phyloP scores from a whole-genome alignment of 768 basidiomycete species.

The Rossbeevera mucosa region DNA sequence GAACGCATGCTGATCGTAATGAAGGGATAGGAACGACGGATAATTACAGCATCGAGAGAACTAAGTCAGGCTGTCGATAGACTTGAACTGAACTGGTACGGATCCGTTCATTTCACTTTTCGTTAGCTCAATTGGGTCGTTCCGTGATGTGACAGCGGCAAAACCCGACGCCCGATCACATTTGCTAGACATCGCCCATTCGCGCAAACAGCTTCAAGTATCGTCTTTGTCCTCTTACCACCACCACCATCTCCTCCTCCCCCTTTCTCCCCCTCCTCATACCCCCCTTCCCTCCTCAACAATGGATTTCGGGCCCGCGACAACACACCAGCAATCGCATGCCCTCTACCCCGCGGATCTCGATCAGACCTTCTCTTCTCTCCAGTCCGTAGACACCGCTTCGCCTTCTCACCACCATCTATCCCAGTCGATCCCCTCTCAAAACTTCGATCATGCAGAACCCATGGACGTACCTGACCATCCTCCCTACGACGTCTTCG shows the following conservation, averaged over 20 bases:
- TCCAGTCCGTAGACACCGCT: slow-evolving; percentile 36
- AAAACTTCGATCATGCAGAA: slow-evolving; percentile 50
- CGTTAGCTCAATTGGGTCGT: slow-evolving; percentile 36
- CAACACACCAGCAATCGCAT: slow-evolving; percentile 33
- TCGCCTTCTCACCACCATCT: slow-evolving; percentile 37
- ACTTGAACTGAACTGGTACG: slow-evolving; percentile 23
- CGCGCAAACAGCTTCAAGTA: slow-evolving; percentile 25
- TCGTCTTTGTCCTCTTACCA: slow-evolving; percentile 37
- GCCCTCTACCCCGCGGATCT: slow-evolving; percentile 53
- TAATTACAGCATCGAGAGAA: slow-evolving; percentile 8
- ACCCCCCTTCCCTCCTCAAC: slow-evolving; percentile 39
- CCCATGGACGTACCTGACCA: slow-evolving; percentile 55
- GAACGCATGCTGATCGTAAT: slow-evolving; percentile 15
- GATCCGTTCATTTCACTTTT: slow-evolving; percentile 21
- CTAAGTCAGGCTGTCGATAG: neutral
- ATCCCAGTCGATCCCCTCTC: slow-evolving; percentile 33
- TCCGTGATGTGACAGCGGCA: slow-evolving; percentile 43
- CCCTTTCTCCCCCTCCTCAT: slow-evolving; percentile 32
- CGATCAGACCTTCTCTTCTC: slow-evolving; percentile 51
- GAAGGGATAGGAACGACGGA: slow-evolving; percentile 1
- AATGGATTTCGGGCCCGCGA: slow-evolving; percentile 49
- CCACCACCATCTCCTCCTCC: slow-evolving; percentile 20
- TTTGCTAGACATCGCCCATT: slow-evolving; percentile 36
- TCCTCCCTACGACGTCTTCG: slow-evolving; percentile 60
- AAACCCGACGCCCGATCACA: slow-evolving; percentile 56